These are phyloP conservation scores for Boletellus deceptivus DNA, from an alignment of 1,284 basidiomycete genomes.

Conservation along the genomic window DNA sequence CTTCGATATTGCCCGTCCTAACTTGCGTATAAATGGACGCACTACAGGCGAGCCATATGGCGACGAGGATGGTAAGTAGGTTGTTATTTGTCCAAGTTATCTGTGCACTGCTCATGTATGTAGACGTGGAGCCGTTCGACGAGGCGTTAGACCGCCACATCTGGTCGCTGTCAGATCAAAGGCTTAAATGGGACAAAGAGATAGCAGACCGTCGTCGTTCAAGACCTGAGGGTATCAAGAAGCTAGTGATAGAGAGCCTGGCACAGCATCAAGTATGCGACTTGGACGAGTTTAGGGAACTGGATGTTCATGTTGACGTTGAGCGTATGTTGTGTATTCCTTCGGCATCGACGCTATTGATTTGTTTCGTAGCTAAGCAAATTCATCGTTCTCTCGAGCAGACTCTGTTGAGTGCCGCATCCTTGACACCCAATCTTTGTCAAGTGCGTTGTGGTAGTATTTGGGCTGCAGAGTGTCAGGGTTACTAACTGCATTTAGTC, in stretches of 20 bases:
- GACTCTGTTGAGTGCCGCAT: slow-evolving; percentile 20
- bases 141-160: slow-evolving; percentile 74
- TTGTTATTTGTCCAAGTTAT: not conserved
- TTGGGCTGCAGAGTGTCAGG: not conserved
- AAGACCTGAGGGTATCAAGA: slow-evolving; percentile 51
- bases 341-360: slow-evolving; percentile 6
- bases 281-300: slow-evolving; percentile 5
- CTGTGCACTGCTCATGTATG: slow-evolving; percentile 3
- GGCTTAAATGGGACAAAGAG: slow-evolving; percentile 64
- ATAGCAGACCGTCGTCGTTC: slow-evolving; percentile 61
- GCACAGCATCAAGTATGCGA: slow-evolving; percentile 16
- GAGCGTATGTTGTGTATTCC: slow-evolving; percentile 10
- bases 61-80: slow-evolving; percentile 49
- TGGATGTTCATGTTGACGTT: not conserved
- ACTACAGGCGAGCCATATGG: slow-evolving; percentile 52
- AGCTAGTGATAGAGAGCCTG: slow-evolving; percentile 36
- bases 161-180: slow-evolving; percentile 66
- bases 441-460: slow-evolving; percentile 40
- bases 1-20: slow-evolving; percentile 64
- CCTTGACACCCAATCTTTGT: slow-evolving; percentile 47
- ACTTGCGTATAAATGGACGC: slow-evolving; percentile 77
- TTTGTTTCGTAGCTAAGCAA: slow-evolving; percentile 12
- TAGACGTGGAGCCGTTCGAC: slow-evolving; percentile 77
- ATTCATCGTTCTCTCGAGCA: slow-evolving; percentile 14
- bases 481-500: slow-evolving; percentile 33